These are phyloP conservation scores for Thielaviopsis euricoi DNA, from an alignment of 2,329 filamentous ascomycete genomes.

Conservation along the genomic window DNA sequence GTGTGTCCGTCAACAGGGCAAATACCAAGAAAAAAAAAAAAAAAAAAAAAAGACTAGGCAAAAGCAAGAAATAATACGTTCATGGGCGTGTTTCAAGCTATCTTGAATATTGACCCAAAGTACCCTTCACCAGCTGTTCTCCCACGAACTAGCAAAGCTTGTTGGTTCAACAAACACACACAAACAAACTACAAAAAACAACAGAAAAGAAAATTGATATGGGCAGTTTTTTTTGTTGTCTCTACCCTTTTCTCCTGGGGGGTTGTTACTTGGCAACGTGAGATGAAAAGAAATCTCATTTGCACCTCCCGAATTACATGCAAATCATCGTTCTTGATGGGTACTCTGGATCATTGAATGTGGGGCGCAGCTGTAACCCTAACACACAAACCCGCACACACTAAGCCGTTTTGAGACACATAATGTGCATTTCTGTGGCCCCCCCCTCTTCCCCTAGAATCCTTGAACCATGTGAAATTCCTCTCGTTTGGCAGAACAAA, in stretches of 20 bases:
- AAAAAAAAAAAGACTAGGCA: neutral
- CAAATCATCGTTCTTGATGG: neutral
- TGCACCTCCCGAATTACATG: neutral
- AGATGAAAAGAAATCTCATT: too few species aligned
- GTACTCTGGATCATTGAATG: neutral
- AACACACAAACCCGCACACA: neutral
- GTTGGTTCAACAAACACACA: too few species aligned
- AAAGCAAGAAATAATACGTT: neutral
- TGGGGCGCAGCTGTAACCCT: neutral
- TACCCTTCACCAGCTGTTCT: neutral
- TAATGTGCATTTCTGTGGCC: neutral
- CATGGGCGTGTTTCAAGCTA: neutral
- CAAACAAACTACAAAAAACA: too few species aligned
- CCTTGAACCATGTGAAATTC: neutral
- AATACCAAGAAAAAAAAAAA: neutral
- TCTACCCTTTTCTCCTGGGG: too few species aligned
- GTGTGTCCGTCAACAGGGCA: neutral
- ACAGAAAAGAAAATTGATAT: too few species aligned
- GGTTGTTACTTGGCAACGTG: too few species aligned
- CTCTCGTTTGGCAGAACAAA: neutral
- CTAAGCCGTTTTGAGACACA: neutral
- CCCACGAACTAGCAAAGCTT: too few species aligned
- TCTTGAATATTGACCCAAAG: neutral
- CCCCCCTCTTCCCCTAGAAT: neutral
- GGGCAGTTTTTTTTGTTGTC: too few species aligned